Percentiles rank a stretch among this genome's conserved stretches.
These are phyloP conservation scores for Fusarium sp. DNA, from an alignment of 2,329 filamentous ascomycete genomes.

Conservation along the genomic window DNA sequence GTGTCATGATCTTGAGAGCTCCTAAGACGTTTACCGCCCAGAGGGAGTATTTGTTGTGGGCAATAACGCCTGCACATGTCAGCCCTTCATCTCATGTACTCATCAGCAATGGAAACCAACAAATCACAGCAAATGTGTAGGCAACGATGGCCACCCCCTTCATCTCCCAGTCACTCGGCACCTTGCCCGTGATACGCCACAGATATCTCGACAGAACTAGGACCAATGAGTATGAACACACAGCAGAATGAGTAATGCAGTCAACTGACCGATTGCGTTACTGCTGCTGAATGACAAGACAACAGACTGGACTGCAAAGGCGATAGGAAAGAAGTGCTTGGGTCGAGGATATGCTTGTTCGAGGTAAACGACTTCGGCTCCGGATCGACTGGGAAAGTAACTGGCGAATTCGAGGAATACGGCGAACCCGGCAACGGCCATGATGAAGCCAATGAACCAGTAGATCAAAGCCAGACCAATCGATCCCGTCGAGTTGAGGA, in stretches of 20 bases:
- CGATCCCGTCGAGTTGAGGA: conserved; percentile 67
- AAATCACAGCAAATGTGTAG: conserved; percentile 66
- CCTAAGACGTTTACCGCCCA: conserved; percentile 65
- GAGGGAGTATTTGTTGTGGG: conserved; percentile 66
- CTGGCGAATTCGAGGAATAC: conserved; percentile 71
- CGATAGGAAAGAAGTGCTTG: conserved; percentile 68
- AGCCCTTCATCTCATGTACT: conserved; percentile 50
- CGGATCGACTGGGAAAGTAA: conserved; percentile 72
- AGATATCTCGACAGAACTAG: conserved; percentile 69
- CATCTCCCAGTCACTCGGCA: conserved; percentile 66
- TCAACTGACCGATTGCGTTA: conserved; percentile 60
- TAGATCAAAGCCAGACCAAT: conserved; percentile 70
- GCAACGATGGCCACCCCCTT: conserved; percentile 72
- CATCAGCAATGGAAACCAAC: conserved; percentile 48
- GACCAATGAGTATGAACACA: not conserved
- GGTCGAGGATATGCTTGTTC: conserved; percentile 73
- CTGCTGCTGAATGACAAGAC: conserved; percentile 72
- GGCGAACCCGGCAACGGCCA: conserved; percentile 62
- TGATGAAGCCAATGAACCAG: conserved; percentile 69
- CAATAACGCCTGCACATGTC: conserved; percentile 52
- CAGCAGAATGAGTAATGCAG: too few species aligned
- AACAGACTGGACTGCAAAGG: conserved; percentile 70
- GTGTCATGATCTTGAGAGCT: conserved; percentile 66
- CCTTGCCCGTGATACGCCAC: conserved; percentile 62
- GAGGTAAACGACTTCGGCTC: conserved; percentile 71